Percentiles rank a stretch among this genome's conserved stretches.
phyloP scores from a whole-genome alignment of 2,329 filamentous ascomycete species.

The Ustulina deusta region DNA sequence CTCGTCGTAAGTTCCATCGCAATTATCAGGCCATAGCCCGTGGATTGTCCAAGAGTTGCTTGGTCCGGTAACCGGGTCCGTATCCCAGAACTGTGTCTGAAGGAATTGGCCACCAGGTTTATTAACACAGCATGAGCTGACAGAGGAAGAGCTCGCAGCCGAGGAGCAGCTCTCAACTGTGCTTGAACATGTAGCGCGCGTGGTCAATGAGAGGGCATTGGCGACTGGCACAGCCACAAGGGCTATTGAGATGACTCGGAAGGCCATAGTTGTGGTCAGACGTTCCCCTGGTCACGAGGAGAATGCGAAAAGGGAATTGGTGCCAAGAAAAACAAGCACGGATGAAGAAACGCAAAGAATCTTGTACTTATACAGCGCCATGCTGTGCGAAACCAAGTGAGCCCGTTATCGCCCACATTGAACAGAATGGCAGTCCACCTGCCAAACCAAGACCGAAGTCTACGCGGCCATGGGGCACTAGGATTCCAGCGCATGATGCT shows the following conservation, averaged over 20 bases:
- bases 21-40: slow-evolving; percentile 75
- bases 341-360: slow-evolving; percentile 12
- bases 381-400: background rate
- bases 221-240: slow-evolving; percentile 24
- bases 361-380: slow-evolving; percentile 24
- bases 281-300: slow-evolving; percentile 5
- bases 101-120: slow-evolving; percentile 77
- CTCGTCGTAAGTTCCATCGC: slow-evolving; percentile 75
- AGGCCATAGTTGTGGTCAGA: slow-evolving; percentile 2
- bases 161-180: slow-evolving; percentile 42
- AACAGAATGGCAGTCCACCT: slow-evolving; percentile 19
- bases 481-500: slow-evolving; percentile 8
- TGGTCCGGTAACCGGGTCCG: slow-evolving; percentile 72
- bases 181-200: slow-evolving; percentile 28
- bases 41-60: slow-evolving; percentile 79
- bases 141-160: slow-evolving; percentile 44
- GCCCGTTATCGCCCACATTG: slow-evolving; percentile 16
- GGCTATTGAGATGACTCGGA: slow-evolving; percentile 11
- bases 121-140: slow-evolving; percentile 79
- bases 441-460: slow-evolving; percentile 33
- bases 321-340: slow-evolving; percentile 31
- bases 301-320: slow-evolving; percentile 1
- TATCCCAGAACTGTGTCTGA: slow-evolving; percentile 84
- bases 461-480: slow-evolving; percentile 23
- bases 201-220: slow-evolving; percentile 1